Base-by-base conservation (phyloP, 495 filamentous ascomycete species). In the Hypoxylon subgilvum region DNA sequence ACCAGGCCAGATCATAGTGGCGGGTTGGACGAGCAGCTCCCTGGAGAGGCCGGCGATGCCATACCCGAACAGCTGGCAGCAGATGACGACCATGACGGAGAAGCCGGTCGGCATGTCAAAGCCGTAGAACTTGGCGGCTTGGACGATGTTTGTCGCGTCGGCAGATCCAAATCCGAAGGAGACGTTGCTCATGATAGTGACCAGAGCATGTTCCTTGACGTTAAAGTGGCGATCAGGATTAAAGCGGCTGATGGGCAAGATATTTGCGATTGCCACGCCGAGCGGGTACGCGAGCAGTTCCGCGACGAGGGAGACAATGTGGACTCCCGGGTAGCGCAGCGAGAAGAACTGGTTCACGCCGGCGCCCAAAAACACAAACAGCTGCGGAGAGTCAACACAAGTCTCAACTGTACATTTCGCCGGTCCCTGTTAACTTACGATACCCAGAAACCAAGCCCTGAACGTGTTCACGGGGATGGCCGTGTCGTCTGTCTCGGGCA, bases 71-170 rank as follows among this genome's bases (percentile, higher is more conserved):
- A 77, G 52, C 42, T 76, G 72, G 12, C 72, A 74, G 6, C 69
- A 68, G 8, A 69, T 43, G 18, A 64, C 66, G 1, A 63, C 63
- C 59, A 66, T 22, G n/a, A 79, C 63, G 4, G 72, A 74, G 54
- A 77, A 78, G 4, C 74, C 72, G 16, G 75, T 69, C 27, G 70
- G 66, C 14, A 74, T 72, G 34, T 74, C 68, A 22, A 76, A 76
- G 45, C 77, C 77, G 17, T 72, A 70, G 52, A 78, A 77, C 44
- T 64, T 74, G 2, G 73, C 61, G 4, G 75, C 74, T 52, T 79
- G 76, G 45, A 79, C 72, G 19, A 79, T 72, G 47, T 73, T 79
- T 5, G 76, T 79, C 6, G 76, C 54, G 18, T 77, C 75, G 4
- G 76, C 75, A 12, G 67, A 73, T 18, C 68, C 67, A 40, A 73